A percentile compares a stretch with the other conserved stretches of the same genome.
phyloP scores from a whole-genome alignment of 495 filamentous ascomycete species.

The Aspergillus ostianus region DNA sequence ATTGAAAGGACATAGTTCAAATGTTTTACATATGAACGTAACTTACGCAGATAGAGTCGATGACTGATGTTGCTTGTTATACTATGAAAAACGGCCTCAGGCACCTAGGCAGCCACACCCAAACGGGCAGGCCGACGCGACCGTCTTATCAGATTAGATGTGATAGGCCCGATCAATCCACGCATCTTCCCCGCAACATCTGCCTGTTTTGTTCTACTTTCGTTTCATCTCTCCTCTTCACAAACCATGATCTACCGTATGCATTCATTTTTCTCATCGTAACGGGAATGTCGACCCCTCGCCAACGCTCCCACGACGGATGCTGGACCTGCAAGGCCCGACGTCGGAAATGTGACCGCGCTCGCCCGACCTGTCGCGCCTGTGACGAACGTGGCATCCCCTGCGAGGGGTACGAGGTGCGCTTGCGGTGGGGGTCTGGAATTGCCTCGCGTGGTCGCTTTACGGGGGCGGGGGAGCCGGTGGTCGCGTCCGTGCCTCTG shows the following conservation, averaged over 20 bases:
- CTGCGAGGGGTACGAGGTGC: conserved; percentile 39
- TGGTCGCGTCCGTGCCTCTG: conserved; percentile 22
- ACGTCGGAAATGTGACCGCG: conserved; percentile 33
- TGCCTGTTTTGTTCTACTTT: neutral
- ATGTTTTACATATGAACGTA: neutral
- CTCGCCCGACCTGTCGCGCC: conserved; percentile 26
- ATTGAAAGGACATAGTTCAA: conserved; percentile 27
- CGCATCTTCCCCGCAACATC: neutral
- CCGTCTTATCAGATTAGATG: neutral
- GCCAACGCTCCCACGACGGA: conserved; percentile 27
- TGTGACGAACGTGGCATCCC: conserved; percentile 27
- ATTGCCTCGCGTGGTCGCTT: conserved; percentile 38
- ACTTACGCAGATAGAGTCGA: no score
- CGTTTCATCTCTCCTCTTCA: neutral
- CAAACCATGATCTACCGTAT: neutral
- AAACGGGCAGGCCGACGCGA: no score
- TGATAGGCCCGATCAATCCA: neutral
- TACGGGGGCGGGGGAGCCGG: conserved; percentile 35
- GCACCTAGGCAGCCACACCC: neutral
- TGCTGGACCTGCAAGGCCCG: conserved; percentile 42
- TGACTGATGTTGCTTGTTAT: no score
- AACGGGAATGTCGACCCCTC: conserved; percentile 34
- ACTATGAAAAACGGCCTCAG: neutral
- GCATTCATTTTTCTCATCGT: neutral
- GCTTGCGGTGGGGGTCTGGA: conserved; percentile 35